A percentile compares a stretch with the other conserved stretches of the same genome.
Conservation (phyloP, 495 filamentous ascomycete species). For the Aspergillus avenaceus region DNA sequence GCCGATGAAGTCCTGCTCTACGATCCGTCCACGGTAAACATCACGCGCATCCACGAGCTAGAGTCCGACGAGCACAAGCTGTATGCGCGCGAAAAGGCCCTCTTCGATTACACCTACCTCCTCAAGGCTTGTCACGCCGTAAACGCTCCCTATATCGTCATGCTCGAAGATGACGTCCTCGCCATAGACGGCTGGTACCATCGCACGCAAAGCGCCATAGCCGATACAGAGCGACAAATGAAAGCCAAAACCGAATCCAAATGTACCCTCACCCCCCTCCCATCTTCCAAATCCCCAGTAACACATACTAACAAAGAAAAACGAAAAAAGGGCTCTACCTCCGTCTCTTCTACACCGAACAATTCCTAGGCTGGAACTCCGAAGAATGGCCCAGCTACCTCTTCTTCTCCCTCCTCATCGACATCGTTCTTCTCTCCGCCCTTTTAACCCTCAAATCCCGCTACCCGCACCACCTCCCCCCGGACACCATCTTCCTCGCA, state of each 20-base stretch:
- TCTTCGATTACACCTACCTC: conserved; percentile 44
- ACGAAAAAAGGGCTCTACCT: neutral
- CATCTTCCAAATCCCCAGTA: too few relatives aligned
- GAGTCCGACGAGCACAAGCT: conserved; percentile 13
- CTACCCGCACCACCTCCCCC: too few relatives aligned
- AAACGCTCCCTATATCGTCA: conserved; percentile 36
- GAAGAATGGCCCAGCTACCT: neutral
- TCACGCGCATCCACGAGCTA: conserved; percentile 11
- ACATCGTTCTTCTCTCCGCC: too few relatives aligned
- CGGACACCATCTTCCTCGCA: conserved; percentile 2
- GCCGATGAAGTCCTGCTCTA: conserved; percentile 47
- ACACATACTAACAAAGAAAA: neutral
- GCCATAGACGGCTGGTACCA: conserved; percentile 49
- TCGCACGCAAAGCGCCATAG: conserved; percentile 33
- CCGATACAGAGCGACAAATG: conserved; percentile 26
- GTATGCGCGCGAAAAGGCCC: conserved; percentile 24
- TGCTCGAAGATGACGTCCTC: conserved; percentile 52
- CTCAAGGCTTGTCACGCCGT: conserved; percentile 37
- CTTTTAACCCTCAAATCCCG: too few relatives aligned
- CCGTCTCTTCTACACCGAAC: neutral
- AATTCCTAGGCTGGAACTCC: neutral
- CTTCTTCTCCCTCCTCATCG: neutral
- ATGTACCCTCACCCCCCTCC: too few relatives aligned
- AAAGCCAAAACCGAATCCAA: conserved; percentile 15
- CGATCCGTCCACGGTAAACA: conserved; percentile 20